Evolutionary conservation across 768 basidiomycete species (phyloP), one percentile per base, ranked within the genome.

Genomic region (Russula griseocarnosa): DNA sequence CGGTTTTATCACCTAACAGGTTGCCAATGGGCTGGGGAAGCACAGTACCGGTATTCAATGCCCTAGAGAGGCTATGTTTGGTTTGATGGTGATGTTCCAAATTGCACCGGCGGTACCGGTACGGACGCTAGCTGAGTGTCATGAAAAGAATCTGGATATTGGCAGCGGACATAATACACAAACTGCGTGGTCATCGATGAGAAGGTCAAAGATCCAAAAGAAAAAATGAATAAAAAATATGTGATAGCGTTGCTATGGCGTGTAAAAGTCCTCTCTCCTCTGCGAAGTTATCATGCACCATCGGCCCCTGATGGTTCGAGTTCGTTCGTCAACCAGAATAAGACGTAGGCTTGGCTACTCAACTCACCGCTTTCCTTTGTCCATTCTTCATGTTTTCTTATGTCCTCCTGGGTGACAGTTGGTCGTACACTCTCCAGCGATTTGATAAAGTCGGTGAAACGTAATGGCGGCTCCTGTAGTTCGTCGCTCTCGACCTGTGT

Each of bases 331-430:
- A 66, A 44, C n/a, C 14, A 54, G 51, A 51, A 46, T 50, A 44
- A 36, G 46, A 28, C 18, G 28, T 47, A 34, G 32, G 40, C n/a
- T 54, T 51, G 20, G 9, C 20, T 5, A 44, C 28, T 49, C 24
- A 28, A 51, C 86, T 69, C 68, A 87, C 91, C 91, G 66, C 87
- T 88, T 71, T 93, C 90, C 69, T 77, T 83, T 56, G 92, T 94
- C 92, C 92, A 93, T 22, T 88, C 81, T 0, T 90, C 86, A 70
- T 94, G 90, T 65, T 79, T 81, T 77, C 82, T 84, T 66, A 98
- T 94, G 78, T 98, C 96, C 5, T 86, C 83, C 63, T 86, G 85
- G 3, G 87, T 89, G 24, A 98, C 96, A 0, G 94, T 98, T 34
- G 94, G 94, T 67, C 90, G 82, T 22, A 88, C 90, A 54, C 79